phyloP scores from a whole-genome alignment of 192 early-diverging fungal genomes.

The Backusella macrospora region DNA sequence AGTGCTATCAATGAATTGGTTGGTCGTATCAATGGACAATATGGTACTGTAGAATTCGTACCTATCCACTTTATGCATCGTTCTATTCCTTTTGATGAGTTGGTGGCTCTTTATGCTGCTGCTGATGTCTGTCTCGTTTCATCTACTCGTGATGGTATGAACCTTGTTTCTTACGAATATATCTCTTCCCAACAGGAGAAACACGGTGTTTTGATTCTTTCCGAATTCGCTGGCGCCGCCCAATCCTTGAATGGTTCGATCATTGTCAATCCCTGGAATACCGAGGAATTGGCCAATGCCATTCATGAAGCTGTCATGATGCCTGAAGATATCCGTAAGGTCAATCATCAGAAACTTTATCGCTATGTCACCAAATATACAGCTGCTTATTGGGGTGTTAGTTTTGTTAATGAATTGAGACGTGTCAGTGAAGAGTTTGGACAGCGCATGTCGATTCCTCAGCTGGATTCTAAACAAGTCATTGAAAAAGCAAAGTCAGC shows the following conservation, averaged over 20 bases:
- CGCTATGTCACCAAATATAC: slow-evolving; percentile 97
- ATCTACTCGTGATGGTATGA: slow-evolving; percentile 99
- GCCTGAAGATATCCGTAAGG: slow-evolving; percentile 76
- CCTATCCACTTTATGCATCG: slow-evolving; percentile 99
- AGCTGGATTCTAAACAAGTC: slow-evolving; percentile 56
- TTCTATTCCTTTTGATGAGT: slow-evolving; percentile 92
- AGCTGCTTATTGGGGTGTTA: slow-evolving; percentile 94
- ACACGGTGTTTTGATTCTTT: slow-evolving; percentile 95
- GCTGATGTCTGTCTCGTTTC: slow-evolving; percentile 96
- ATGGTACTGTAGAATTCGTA: slow-evolving; percentile 93
- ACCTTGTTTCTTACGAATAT: slow-evolving; percentile 98
- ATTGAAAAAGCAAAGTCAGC: slow-evolving; percentile 58
- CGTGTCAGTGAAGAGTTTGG: slow-evolving; percentile 69
- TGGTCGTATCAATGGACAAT: slow-evolving; percentile 96
- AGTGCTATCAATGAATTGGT: slow-evolving; percentile 96
- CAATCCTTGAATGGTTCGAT: slow-evolving; percentile 97
- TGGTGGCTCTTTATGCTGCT: slow-evolving; percentile 94
- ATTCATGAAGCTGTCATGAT: slow-evolving; percentile 93
- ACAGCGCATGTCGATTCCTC: slow-evolving; percentile 63
- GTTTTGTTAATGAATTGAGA: slow-evolving; percentile 90
- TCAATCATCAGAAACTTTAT: slow-evolving; percentile 89
- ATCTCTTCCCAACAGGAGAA: slow-evolving; percentile 89
- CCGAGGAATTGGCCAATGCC: slow-evolving; percentile 88
- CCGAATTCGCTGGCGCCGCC: slow-evolving; percentile 98
- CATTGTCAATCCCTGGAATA: slow-evolving; percentile 99